Conservation (phyloP, 352 stramenopile species). For the Phytophthora pinifolia region DNA sequence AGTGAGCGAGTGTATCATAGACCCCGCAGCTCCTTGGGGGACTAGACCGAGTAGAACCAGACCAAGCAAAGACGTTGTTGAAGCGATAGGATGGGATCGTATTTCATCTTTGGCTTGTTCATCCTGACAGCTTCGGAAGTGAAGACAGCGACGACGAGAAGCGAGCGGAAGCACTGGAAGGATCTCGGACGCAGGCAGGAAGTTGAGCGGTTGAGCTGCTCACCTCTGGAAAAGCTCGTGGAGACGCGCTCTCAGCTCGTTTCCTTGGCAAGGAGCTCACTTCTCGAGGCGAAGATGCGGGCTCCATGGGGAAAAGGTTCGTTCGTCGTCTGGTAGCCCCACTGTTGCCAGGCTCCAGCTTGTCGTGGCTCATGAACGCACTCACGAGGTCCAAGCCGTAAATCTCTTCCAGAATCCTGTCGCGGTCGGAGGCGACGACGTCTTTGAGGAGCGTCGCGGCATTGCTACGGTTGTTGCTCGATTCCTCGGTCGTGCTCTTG, state of each 20-base stretch:
- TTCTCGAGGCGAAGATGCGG: conserved; percentile 25
- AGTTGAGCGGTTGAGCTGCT: conserved; percentile 15
- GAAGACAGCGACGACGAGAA: conserved; percentile 22
- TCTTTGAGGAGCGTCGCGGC: conserved; percentile 18
- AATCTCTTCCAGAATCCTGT: conserved; percentile 47
- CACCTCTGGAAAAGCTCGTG: conserved; percentile 3
- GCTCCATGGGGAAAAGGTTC: conserved; percentile 88
- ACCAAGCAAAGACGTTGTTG: conserved; percentile 17
- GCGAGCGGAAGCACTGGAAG: conserved; percentile 3
- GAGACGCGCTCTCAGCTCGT: conserved; percentile 12
- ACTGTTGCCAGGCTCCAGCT: neutral
- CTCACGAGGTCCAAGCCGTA: conserved; percentile 69
- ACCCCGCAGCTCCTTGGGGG: conserved; percentile 12
- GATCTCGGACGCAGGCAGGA: neutral
- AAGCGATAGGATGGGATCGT: conserved; percentile 4
- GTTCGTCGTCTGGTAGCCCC: conserved; percentile 44
- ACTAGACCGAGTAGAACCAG: conserved; percentile 14
- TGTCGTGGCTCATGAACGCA: conserved; percentile 31
- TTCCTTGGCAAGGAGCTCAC: conserved; percentile 71
- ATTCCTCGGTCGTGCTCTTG: conserved; percentile 11
- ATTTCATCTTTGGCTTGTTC: conserved; percentile 1
- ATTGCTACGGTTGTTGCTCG: conserved; percentile 20
- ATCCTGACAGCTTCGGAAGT: conserved; percentile 22
- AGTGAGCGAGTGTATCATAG: conserved; percentile 35
- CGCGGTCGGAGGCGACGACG: conserved; percentile 14